Evolutionary conservation across 2,329 filamentous ascomycete species (phyloP), one percentile per base, ranked within the genome.

Genomic region (Septoria petroselini): DNA sequence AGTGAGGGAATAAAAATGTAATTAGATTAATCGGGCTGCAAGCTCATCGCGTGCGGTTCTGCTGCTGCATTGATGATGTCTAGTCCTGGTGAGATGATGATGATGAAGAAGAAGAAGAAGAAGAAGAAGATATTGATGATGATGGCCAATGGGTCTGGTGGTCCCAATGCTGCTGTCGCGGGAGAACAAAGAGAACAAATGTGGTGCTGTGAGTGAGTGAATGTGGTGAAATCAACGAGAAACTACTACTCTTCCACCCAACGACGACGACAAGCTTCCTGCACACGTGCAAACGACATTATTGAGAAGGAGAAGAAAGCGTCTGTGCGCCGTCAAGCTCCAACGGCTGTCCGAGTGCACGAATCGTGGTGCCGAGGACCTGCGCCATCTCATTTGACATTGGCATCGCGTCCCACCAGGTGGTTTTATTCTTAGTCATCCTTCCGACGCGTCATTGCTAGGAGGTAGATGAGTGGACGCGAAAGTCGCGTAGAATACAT

Each of bases 1-100:
- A 19, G n/a, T n/a, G n/a, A n/a, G n/a, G n/a, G n/a, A n/a, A n/a
- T n/a, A n/a, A 27, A 34, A 45, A 45, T 21, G 19, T 27, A 17
- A 45, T 35, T 45, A 45, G 9, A 45, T 33, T 45, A 31, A 35
- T 35, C 27, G 41, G 46, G 46, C 46, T 27, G 44, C 25, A 47
- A 37, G 41, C 33, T 39, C 43, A 47, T 47, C 35, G 43, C 43
- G 35, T 47, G 17, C 17, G 27, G 25, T 46, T 19, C 25, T 25
- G 43, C 43, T 37, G 18, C 7, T 34, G 21, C 19, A 37, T 15
- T n/a, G 33, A 19, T 33, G n/a, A 29, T 34, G 15, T 23, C 18
- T 30, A 14, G 41, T n/a, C 7, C 29, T 34, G 30, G 17, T 4
- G 27, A 15, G 9, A n/a, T 40, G 37, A 1, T 41, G 38, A 4